Conservation (phyloP, 1,284 basidiomycete genomes). For the Phenoliferia sp. region DNA sequence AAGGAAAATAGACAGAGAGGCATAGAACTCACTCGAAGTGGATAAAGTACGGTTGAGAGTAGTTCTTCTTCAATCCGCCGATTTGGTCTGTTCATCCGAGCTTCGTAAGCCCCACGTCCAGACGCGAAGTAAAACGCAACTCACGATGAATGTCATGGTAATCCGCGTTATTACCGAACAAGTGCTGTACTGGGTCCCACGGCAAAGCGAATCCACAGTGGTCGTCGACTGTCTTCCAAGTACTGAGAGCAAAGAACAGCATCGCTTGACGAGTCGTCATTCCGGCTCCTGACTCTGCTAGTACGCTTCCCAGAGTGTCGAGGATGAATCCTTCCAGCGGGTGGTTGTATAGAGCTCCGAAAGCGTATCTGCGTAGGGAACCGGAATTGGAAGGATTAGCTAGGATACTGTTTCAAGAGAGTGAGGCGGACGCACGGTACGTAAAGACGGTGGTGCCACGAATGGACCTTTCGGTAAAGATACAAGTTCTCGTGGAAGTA, state of each 20-base stretch:
- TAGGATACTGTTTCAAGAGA: not conserved
- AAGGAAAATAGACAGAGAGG: not conserved
- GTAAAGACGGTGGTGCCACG: slow-evolving; percentile 92
- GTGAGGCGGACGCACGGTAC: slow-evolving; percentile 53
- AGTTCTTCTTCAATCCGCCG: slow-evolving; percentile 93
- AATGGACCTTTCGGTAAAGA: slow-evolving; percentile 88
- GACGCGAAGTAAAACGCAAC: slow-evolving; percentile 43
- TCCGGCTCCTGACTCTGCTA: slow-evolving; percentile 65
- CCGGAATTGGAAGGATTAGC: not conserved
- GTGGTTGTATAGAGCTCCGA: slow-evolving; percentile 96
- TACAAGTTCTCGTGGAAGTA: slow-evolving; percentile 85
- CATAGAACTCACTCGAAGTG: slow-evolving; percentile 62
- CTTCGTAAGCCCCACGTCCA: too few species aligned
- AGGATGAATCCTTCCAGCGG: slow-evolving; percentile 90
- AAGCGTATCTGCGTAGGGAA: slow-evolving; percentile 59
- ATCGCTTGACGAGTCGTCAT: slow-evolving; percentile 74
- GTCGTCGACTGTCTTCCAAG: slow-evolving; percentile 94
- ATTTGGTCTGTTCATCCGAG: slow-evolving; percentile 56
- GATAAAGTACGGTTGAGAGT: slow-evolving; percentile 62
- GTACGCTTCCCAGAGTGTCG: slow-evolving; percentile 73
- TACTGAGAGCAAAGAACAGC: slow-evolving; percentile 76
- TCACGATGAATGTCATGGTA: slow-evolving; percentile 99
- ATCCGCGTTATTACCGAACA: slow-evolving; percentile 90
- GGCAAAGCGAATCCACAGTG: slow-evolving; percentile 77
- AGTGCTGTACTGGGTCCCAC: slow-evolving; percentile 58